These are phyloP conservation scores for Cryphonectria nitschkei DNA, from an alignment of 2,329 filamentous ascomycete species.

Conservation along the genomic window DNA sequence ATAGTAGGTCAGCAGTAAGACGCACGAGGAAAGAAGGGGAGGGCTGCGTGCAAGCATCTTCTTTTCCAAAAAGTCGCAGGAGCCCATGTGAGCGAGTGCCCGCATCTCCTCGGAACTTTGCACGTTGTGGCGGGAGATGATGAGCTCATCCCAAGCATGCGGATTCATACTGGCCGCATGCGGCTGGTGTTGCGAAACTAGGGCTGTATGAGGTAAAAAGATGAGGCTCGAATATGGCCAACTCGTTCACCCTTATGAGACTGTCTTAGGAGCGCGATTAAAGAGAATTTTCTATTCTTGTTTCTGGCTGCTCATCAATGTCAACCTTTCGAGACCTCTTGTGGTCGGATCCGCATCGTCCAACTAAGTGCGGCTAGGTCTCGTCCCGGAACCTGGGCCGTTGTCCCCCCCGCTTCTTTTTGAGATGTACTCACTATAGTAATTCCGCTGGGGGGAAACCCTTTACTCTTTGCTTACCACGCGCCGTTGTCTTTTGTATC, in stretches of 20 bases:
- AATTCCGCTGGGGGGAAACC: not conserved
- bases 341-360: not conserved
- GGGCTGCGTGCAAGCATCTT: too few relatives aligned
- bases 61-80: not conserved
- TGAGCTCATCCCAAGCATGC: slow-evolving; percentile 2
- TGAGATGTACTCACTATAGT: not conserved
- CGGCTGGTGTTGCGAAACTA: not conserved
- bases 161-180: not conserved
- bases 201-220: not conserved
- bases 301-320: not conserved
- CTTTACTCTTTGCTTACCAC: not conserved
- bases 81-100: not conserved
- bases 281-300: not conserved
- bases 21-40: not conserved
- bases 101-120: not conserved
- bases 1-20: not conserved
- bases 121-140: not conserved
- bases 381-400: not conserved
- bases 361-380: not conserved
- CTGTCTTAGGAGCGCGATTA: not conserved
- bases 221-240: not conserved
- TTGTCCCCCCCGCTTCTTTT: not conserved
- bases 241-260: not conserved
- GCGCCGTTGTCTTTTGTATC: not conserved
- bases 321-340: not conserved